Base-by-base conservation (phyloP, 2,329 filamentous ascomycete species). In the Penicillium olsonii region DNA sequence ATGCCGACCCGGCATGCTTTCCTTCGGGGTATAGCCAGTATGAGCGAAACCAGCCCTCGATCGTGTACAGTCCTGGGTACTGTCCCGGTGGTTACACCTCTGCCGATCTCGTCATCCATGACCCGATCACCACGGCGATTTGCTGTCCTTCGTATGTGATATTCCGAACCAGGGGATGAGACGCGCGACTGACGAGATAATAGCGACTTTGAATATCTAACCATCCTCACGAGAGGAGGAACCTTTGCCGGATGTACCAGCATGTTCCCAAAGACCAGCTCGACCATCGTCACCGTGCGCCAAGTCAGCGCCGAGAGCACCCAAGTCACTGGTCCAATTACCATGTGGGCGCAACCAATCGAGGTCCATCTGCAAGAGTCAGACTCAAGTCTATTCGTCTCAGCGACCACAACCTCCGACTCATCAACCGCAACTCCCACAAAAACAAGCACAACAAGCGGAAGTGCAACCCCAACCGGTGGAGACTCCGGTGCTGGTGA, bases 301-400 rank as follows among this genome's bases (percentile, higher is more conserved):
- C 41, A 52, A 17, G 27, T 45, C 22, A 24, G 42, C 2, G 20
- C 15, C 17, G 33, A 50, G 35, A 55, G 40, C 26, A 55, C 53
- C 2, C 45, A 48, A 43, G 54, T 66, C 37, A 37, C 38, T 1
- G 63, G 62, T 2, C 59, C 61, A 9, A 38, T 66, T 18, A 65
- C 62, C 5, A 63, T 63, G 61, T 65, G 60, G 61, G 62, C 61
- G 11, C 59, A 63, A 37, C 56, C 54, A n/a, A 45, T 59, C 15
- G 29, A 47, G 27, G n/a, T 47, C 15, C 31, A 47, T 15, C 18
- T 47, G 5, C 5, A 47, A 37, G 31, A 17, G n/a, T 29, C 31
- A 11, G 38, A 47, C 22, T n/a, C n/a, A 6, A 47, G 45, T 9
- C 38, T 47, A 2, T 47, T 47, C 14, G 33, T 42, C 12, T 29